Conservation (phyloP, 306 rosid genomes). For the Malus asiatica region DNA sequence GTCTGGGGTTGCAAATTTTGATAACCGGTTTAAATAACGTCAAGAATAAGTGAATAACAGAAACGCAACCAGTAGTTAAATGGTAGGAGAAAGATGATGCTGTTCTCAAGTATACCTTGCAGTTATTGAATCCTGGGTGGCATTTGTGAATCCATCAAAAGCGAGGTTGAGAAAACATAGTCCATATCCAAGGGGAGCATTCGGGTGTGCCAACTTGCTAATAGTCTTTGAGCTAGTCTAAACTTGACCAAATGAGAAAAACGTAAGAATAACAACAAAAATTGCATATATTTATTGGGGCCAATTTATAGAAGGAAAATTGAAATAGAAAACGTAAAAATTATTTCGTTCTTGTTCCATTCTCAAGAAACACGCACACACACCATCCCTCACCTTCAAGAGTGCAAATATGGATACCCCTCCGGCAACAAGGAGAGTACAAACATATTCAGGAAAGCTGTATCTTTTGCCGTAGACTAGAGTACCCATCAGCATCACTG, state of each 20-base stretch:
- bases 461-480: slow-evolving; percentile 77
- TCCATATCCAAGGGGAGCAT: slow-evolving; percentile 95
- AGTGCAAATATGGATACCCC: slow-evolving; percentile 92
- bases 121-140: slow-evolving; percentile 93
- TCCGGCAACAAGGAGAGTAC: slow-evolving; percentile 93
- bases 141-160: slow-evolving; percentile 98
- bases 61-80: neutral
- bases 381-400: slow-evolving; percentile 52
- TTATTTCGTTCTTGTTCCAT: neutral
- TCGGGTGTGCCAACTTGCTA: slow-evolving; percentile 87
- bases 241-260: slow-evolving; percentile 14
- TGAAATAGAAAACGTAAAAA: neutral
- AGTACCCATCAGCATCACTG: slow-evolving; percentile 98
- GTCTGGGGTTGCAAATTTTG: neutral
- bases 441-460: slow-evolving; percentile 70
- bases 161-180: slow-evolving; percentile 91
- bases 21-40: neutral
- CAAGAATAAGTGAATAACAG: neutral
- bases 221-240: slow-evolving; percentile 95
- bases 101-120: slow-evolving; percentile 40
- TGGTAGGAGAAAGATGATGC: neutral
- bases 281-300: neutral
- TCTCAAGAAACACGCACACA: neutral
- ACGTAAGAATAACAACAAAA: neutral
- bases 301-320: neutral